A percentile compares a stretch with the other conserved stretches of the same genome.
phyloP scores from a whole-genome alignment of 495 filamentous ascomycete genomes.

The Ascodesmis nigricans region DNA sequence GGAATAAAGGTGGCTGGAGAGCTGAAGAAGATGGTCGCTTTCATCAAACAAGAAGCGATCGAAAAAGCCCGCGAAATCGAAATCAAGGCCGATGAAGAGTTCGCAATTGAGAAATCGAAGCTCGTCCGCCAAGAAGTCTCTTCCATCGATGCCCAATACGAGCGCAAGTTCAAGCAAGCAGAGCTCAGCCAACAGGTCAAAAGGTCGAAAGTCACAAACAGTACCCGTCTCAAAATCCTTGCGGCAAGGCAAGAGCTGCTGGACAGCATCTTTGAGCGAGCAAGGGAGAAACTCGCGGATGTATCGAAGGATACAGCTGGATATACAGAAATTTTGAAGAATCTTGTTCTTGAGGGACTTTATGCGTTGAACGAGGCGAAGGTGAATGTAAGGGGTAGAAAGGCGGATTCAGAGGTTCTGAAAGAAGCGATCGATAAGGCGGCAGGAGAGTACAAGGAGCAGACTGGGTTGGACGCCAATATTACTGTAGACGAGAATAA shows the following conservation, averaged over 20 bases:
- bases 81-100: conserved; percentile 95
- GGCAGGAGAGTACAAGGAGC: conserved; percentile 57
- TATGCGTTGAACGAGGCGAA: conserved; percentile 68
- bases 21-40: conserved; percentile 99
- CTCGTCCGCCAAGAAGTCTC: conserved; percentile 85
- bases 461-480: conserved; percentile 37
- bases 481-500: conserved; percentile 58
- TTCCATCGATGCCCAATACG: conserved; percentile 75
- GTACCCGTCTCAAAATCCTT: conserved; percentile 73
- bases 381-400: conserved; percentile 45
- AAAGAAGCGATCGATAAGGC: conserved; percentile 57
- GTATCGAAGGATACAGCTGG: conserved; percentile 43
- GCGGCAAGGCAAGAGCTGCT: conserved; percentile 69
- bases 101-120: conserved; percentile 94
- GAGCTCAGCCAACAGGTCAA: conserved; percentile 95
- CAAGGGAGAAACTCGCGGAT: conserved; percentile 40
- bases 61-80: conserved; percentile 95
- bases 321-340: conserved; percentile 55
- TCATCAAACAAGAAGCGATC: conserved; percentile 94
- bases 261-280: conserved; percentile 71
- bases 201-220: conserved; percentile 81
- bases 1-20: conserved; percentile 61
- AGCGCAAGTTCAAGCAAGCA: conserved; percentile 96
- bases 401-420: conserved; percentile 52
- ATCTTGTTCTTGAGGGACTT: conserved; percentile 67